Percentiles rank a stretch among this genome's conserved stretches.
Evolutionary conservation across 129 eudicot genomes (phyloP).

Genomic region (Tanacetum coccineum): DNA sequence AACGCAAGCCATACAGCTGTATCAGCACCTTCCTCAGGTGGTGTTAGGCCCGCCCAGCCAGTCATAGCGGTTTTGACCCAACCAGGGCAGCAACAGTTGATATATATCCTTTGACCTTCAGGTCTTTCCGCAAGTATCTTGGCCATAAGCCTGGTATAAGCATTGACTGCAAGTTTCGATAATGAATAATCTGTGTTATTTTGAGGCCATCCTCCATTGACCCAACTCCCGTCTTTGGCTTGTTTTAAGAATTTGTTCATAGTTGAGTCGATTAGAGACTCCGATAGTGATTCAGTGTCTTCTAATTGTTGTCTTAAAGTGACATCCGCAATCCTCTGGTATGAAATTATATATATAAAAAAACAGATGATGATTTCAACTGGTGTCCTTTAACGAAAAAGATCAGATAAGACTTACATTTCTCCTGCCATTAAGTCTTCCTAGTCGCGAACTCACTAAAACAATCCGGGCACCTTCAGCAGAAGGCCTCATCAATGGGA

Average conservation of each 20-base stretch:
- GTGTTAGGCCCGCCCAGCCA: slow-evolving; percentile 64
- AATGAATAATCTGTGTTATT: slow-evolving; percentile 76
- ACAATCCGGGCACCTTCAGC: slow-evolving; percentile 84
- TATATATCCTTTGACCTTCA: slow-evolving; percentile 54
- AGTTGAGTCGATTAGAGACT: slow-evolving; percentile 65
- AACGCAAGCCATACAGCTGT: slow-evolving; percentile 93
- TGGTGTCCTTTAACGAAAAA: not conserved
- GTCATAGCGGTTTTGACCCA: slow-evolving; percentile 99
- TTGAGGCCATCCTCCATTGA: slow-evolving; percentile 88
- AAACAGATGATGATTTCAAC: not conserved
- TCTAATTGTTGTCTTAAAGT: slow-evolving; percentile 60
- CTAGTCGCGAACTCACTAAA: slow-evolving; percentile 79
- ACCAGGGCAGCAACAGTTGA: slow-evolving; percentile 90
- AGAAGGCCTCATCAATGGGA: slow-evolving; percentile 83
- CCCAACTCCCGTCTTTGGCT: slow-evolving; percentile 86
- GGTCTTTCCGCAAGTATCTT: slow-evolving; percentile 44
- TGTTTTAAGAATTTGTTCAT: slow-evolving; percentile 62
- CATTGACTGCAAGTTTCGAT: slow-evolving; percentile 82
- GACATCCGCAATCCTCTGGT: slow-evolving; percentile 62
- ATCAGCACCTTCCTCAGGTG: slow-evolving; percentile 89
- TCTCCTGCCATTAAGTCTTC: slow-evolving; percentile 80
- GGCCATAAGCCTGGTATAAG: slow-evolving; percentile 65
- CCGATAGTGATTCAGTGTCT: slow-evolving; percentile 54
- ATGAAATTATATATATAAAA: not conserved
- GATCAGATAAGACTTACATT: slow-evolving; percentile 52